Evolutionary conservation across 352 stramenopile species (phyloP), one percentile per base, ranked within the genome.

Genomic region (Pythium graminicola): DNA sequence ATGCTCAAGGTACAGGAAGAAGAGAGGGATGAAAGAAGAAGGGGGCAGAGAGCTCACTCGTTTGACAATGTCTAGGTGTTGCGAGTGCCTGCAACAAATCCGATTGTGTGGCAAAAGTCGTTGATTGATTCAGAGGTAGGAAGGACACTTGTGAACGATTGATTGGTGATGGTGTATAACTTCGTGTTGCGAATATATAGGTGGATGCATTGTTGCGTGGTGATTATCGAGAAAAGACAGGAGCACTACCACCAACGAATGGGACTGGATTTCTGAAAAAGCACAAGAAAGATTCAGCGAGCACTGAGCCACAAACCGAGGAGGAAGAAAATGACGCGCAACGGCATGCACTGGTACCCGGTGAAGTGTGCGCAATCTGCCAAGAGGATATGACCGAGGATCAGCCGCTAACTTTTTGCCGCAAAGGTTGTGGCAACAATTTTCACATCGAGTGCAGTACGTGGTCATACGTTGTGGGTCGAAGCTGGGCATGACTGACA

Each of bases 101-200:
- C 82, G 4, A 62, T 90, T 23, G 74, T 93, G 28, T 93, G 82
- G 82, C 82, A 93, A 57, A 86, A 89, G 50, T 91, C 82, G 6
- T 65, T 93, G 22, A 77, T 89, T 35, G 82, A 93, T 58, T 90
- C 74, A 9, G 82, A 93, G 73, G 77, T 64, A 35, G 8, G 27
- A 39, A 6, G 27, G 3, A 10, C 10, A 19, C 6, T 5, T 17
- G 26, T 48, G 22, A n/a, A n/a, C n/a, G n/a, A n/a, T n/a, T n/a
- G n/a, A n/a, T n/a, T n/a, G n/a, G n/a, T n/a, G n/a, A n/a, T n/a
- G n/a, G n/a, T n/a, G n/a, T n/a, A n/a, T n/a, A n/a, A n/a, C n/a
- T n/a, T n/a, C n/a, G n/a, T n/a, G n/a, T n/a, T n/a, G n/a, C n/a
- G n/a, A n/a, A n/a, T n/a, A n/a, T 44, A 52, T 35, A 89, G 76